Evolutionary conservation across 2,329 filamentous ascomycete species (phyloP).

Genomic region (Acarospora socialis): DNA sequence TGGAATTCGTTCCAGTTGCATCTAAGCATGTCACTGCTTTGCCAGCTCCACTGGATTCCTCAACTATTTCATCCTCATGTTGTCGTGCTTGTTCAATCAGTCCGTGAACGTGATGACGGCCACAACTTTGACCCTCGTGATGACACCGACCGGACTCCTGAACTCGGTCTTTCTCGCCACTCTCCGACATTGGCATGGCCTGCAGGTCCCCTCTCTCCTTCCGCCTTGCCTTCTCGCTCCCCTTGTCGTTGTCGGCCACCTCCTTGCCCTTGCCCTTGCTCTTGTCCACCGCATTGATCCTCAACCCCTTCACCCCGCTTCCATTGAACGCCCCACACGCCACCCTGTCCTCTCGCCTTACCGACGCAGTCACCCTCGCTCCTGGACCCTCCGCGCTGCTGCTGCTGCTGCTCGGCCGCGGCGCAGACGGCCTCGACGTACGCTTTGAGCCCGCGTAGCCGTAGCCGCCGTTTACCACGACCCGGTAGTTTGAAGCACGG

Average conservation of each 20-base stretch:
- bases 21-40: too few relatives aligned
- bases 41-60: too few relatives aligned
- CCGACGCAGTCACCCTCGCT: constrained; percentile 15
- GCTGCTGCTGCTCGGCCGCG: constrained; percentile 16
- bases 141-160: too few relatives aligned
- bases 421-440: constrained; percentile 33
- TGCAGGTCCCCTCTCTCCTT: constrained; percentile 16
- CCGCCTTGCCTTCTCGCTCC: constrained; percentile 19
- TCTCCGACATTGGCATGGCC: constrained; percentile 16
- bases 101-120: too few relatives aligned
- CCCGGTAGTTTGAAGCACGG: constrained; percentile 35
- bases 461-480: constrained; percentile 34
- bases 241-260: constrained; percentile 16
- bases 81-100: too few relatives aligned
- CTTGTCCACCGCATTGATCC: constrained; percentile 25
- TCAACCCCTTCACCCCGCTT: constrained; percentile 34
- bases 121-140: too few relatives aligned
- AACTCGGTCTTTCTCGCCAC: constrained; percentile 5
- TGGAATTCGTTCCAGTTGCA: too few relatives aligned
- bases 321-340: constrained; percentile 22
- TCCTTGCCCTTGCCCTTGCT: constrained; percentile 14
- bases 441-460: constrained; percentile 28
- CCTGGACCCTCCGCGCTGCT: not conserved
- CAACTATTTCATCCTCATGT: too few relatives aligned
- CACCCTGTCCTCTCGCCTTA: constrained; percentile 24